Base-by-base conservation (phyloP, 352 stramenopile species). In the Blastocystis sp. region DNA sequence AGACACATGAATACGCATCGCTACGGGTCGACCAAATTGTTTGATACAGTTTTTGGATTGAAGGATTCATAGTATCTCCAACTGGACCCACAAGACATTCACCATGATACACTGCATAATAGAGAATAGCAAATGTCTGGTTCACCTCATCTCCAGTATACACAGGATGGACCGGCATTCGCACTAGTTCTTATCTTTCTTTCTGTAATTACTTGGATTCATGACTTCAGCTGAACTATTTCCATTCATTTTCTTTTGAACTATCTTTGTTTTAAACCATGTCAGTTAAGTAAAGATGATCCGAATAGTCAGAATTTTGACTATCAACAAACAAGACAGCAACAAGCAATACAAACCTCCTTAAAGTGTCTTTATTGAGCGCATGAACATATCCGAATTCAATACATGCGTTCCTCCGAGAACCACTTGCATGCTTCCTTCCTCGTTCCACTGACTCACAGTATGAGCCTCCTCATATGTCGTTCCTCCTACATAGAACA, bases 381-480 rank as follows among this genome's bases (percentile, higher is more conserved):
- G 92, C 59, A 99, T 89, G 88, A 98, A 99, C 88, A 93, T 97
- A 21, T 93, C 97, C 74, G 94, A 98, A 89, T 98, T 99, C 88
- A 98, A 95, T 65, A 99, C 93, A 73, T 92, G 96, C 42, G 94
- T 97, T 75, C 95, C 95, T 49, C 94, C 95, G 58, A 99, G 91
- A 66, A 99, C 90, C 52, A 99, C 92, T 58, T 93, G 92, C 61
- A 95, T 89, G 88, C 93, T 90, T 63, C 93, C 93, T 51, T 90
- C 91, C 88, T 92, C 91, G 89, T 99, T 99, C 74, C 98, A 93
- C 88, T 98, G 93, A 29, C 91, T 94, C 57, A 99, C 93, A 88
- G 97, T 98, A 73, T 93, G 95, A n/a, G 95, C 94, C 91, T 99
- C 97, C 90, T 99, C 97, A 89, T 98, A 99, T 9, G 97, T 99